Evolutionary conservation across 371 early-diverging fungal species (phyloP).

Genomic region (Rhizopus microsporus): DNA sequence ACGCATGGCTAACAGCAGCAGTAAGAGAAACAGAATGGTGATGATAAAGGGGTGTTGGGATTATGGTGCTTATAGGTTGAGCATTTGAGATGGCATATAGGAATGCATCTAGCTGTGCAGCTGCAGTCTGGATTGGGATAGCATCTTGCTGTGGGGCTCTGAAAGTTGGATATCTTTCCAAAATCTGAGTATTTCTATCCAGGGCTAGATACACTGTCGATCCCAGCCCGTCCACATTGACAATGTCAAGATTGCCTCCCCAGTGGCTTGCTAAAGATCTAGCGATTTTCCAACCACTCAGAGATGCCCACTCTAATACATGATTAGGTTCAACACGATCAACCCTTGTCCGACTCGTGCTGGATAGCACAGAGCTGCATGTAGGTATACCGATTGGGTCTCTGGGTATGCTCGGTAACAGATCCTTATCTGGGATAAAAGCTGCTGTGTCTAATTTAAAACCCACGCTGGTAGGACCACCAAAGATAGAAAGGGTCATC

Average conservation of each 20-base stretch:
- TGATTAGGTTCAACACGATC: conserved; percentile 23
- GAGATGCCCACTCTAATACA: conserved; percentile 26
- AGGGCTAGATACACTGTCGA: conserved; percentile 75
- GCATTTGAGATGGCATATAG: conserved; percentile 36
- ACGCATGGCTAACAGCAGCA: conserved; percentile 47
- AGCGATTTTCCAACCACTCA: conserved; percentile 37
- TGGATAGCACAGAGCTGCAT: conserved; percentile 50
- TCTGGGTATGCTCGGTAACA: conserved; percentile 35
- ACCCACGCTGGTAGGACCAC: conserved; percentile 42
- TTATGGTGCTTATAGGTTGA: conserved; percentile 12
- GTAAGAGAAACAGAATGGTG: conserved; percentile 40
- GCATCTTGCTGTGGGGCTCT: conserved; percentile 24
- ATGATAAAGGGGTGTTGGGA: conserved; percentile 26
- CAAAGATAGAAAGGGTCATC: conserved; percentile 41
- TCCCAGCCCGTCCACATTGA: conserved; percentile 76
- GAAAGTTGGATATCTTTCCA: conserved; percentile 54
- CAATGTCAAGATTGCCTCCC: conserved; percentile 72
- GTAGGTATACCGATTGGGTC: conserved; percentile 44
- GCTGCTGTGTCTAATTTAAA: conserved; percentile 32
- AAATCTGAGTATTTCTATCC: conserved; percentile 53
- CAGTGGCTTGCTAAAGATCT: conserved; percentile 63
- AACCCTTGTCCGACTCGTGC: conserved; percentile 49
- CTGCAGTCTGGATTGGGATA: conserved; percentile 23
- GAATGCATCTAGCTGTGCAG: conserved; percentile 36
- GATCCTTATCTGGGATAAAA: conserved; percentile 27